Percentiles rank a stretch among this genome's conserved stretches.
phyloP scores from a whole-genome alignment of 768 basidiomycete genomes.

The Phanerodontia chrysosporium region DNA sequence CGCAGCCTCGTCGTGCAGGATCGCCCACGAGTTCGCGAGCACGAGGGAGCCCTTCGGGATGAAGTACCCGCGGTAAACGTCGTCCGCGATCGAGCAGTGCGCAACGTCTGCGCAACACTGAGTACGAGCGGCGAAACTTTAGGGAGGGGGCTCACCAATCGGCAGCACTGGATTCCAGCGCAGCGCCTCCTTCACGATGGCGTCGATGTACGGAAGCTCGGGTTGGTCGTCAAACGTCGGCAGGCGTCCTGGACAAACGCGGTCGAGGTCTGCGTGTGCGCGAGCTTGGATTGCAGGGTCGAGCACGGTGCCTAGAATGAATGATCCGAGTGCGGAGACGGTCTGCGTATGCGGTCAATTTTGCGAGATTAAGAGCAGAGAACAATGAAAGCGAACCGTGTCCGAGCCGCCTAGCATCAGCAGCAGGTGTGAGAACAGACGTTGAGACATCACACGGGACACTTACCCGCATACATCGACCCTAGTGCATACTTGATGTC shows the following conservation, averaged over 20 bases:
- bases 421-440: neutral
- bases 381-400: constrained; percentile 4
- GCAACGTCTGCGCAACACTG: constrained; percentile 19
- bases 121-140: no score
- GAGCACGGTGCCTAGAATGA: constrained; percentile 12
- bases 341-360: neutral
- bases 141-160: constrained; percentile 1
- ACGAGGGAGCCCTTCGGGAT: constrained; percentile 30
- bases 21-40: constrained; percentile 33
- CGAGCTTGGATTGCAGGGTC: constrained; percentile 8
- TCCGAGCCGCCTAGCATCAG: constrained; percentile 6
- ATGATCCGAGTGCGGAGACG: constrained; percentile 13
- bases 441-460: neutral
- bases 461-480: constrained; percentile 14
- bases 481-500: constrained; percentile 5
- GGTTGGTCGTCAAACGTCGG: constrained; percentile 8
- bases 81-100: constrained; percentile 25
- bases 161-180: constrained; percentile 16
- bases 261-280: constrained; percentile 11
- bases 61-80: constrained; percentile 26
- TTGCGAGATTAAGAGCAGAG: neutral
- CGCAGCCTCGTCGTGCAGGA: constrained; percentile 33
- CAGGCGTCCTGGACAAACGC: constrained; percentile 7
- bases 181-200: constrained; percentile 13
- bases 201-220: constrained; percentile 12